phyloP scores from a whole-genome alignment of 345 rosid genomes.

The Cardamine chenopodiifolia region DNA sequence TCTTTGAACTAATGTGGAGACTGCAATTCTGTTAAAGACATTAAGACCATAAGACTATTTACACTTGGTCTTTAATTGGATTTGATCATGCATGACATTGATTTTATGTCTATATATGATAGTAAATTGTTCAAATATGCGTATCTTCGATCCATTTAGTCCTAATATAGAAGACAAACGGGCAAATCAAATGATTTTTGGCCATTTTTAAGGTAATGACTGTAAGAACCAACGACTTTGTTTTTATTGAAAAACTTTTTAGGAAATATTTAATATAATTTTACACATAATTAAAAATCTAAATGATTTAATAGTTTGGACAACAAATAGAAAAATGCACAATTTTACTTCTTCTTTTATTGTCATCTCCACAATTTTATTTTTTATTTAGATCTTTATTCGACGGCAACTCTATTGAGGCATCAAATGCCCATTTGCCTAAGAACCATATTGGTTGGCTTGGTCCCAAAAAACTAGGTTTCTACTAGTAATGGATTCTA shows the following conservation, averaged over 20 bases:
- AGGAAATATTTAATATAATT: too few species aligned
- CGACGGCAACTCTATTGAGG: background rate
- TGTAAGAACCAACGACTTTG: too few species aligned
- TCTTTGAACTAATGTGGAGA: background rate
- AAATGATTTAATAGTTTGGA: background rate
- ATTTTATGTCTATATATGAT: background rate
- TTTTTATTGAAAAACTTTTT: background rate
- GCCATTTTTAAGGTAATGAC: background rate
- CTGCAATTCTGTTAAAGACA: background rate
- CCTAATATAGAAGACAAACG: background rate
- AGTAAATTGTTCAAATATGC: background rate
- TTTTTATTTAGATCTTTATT: background rate
- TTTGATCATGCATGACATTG: background rate
- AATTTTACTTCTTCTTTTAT: too few species aligned
- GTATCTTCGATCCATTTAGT: background rate
- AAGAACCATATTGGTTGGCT: conserved; percentile 26
- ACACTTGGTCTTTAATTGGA: background rate
- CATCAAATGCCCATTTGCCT: conserved; percentile 16
- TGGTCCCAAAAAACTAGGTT: conserved; percentile 29
- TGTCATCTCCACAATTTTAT: too few species aligned
- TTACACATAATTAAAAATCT: background rate
- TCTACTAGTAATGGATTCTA: conserved; percentile 19
- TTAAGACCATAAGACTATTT: background rate
- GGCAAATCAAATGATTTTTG: too few species aligned
- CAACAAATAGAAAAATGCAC: background rate